phyloP scores from a whole-genome alignment of 192 early-diverging fungal genomes.

The Chytriomyces confervae region DNA sequence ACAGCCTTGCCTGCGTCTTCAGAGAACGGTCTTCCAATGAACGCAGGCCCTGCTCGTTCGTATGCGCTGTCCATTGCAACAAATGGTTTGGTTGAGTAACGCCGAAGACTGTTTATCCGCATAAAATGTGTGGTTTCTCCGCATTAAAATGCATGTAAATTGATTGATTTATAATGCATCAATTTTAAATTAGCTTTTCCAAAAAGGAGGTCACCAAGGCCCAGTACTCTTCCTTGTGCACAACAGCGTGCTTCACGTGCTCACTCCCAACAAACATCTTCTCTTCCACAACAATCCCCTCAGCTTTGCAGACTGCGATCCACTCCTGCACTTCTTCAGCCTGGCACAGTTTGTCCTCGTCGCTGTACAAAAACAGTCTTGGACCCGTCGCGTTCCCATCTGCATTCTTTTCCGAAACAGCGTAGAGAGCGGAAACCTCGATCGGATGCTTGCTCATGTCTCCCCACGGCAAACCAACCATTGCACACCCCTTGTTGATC shows the following conservation, averaged over 20 bases:
- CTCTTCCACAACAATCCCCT: conserved; percentile 8
- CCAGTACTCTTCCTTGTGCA: conserved; percentile 9
- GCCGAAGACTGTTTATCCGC: too few relatives aligned
- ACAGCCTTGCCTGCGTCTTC: background rate
- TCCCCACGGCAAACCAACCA: background rate
- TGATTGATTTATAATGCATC: too few relatives aligned
- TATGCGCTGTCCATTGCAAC: too few relatives aligned
- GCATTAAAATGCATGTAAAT: too few relatives aligned
- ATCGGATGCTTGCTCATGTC: background rate
- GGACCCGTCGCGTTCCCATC: conserved; percentile 4
- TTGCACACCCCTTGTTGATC: too few relatives aligned
- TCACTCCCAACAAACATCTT: background rate
- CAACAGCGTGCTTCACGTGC: conserved; percentile 16
- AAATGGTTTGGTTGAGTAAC: too few relatives aligned
- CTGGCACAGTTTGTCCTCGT: conserved; percentile 6
- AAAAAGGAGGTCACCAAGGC: background rate
- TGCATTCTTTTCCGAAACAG: background rate
- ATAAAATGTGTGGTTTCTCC: too few relatives aligned
- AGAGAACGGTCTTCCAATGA: too few relatives aligned
- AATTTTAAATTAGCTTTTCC: background rate
- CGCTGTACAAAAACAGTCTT: conserved; percentile 8
- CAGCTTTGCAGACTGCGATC: background rate
- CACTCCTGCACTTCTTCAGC: background rate
- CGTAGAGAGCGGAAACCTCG: background rate
- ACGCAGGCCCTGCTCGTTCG: too few relatives aligned